These are phyloP conservation scores for Ascochyta clinopodiicola DNA, from an alignment of 2,329 filamentous ascomycete genomes.

Conservation along the genomic window DNA sequence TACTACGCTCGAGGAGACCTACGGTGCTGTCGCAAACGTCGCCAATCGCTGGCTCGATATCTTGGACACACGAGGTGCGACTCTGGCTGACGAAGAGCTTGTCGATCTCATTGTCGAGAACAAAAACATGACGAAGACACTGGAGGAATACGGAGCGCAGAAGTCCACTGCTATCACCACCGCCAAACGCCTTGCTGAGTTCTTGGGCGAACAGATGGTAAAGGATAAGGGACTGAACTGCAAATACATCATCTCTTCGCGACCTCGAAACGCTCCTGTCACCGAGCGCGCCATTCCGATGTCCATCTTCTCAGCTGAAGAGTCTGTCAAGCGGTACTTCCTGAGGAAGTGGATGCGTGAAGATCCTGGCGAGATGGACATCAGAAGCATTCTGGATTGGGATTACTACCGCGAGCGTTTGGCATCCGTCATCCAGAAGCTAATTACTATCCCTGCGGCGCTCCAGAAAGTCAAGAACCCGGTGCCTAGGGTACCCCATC, in stretches of 20 bases:
- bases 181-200: slow-evolving; percentile 91
- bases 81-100: slow-evolving; percentile 92
- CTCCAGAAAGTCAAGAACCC: slow-evolving; percentile 95
- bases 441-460: slow-evolving; percentile 97
- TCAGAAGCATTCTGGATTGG: slow-evolving; percentile 90
- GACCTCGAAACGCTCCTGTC: slow-evolving; percentile 85
- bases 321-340: slow-evolving; percentile 85
- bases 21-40: slow-evolving; percentile 88
- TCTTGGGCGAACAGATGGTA: slow-evolving; percentile 97
- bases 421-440: slow-evolving; percentile 96
- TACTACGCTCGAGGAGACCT: slow-evolving; percentile 84
- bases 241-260: slow-evolving; percentile 97
- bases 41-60: slow-evolving; percentile 98
- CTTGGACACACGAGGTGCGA: slow-evolving; percentile 83
- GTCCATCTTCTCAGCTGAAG: slow-evolving; percentile 94
- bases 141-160: slow-evolving; percentile 93
- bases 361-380: slow-evolving; percentile 89
- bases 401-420: slow-evolving; percentile 95
- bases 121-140: slow-evolving; percentile 94
- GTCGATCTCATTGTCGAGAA: slow-evolving; percentile 99
- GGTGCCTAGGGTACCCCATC: slow-evolving; percentile 89
- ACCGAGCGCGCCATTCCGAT: slow-evolving; percentile 94
- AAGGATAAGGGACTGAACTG: slow-evolving; percentile 99
- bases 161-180: slow-evolving; percentile 99
- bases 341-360: slow-evolving; percentile 95